Conservation (phyloP, 2,329 filamentous ascomycete species). For the Scortechinia acanthostroma region DNA sequence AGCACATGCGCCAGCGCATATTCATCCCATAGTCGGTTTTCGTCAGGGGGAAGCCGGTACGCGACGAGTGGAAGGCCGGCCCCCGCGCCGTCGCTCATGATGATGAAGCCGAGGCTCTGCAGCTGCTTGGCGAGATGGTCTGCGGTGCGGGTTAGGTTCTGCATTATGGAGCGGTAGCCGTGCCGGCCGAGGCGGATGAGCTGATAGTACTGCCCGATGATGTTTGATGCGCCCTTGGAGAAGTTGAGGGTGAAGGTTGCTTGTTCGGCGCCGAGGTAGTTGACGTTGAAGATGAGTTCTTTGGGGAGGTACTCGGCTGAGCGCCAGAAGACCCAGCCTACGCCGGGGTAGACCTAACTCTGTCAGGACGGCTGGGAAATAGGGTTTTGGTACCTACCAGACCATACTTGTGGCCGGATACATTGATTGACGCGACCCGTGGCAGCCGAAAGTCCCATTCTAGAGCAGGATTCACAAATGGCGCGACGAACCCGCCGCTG, state of each 20-base stretch:
- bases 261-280: constrained; percentile 93
- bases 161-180: constrained; percentile 88
- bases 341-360: constrained; percentile 73
- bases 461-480: constrained; percentile 77
- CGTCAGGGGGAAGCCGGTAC: constrained; percentile 60
- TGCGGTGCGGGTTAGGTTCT: constrained; percentile 80
- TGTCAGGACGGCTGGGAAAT: constrained; percentile 17
- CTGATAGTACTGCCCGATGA: constrained; percentile 97
- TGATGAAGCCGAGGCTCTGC: constrained; percentile 70
- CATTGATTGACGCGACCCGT: constrained; percentile 88
- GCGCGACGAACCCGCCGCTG: constrained; percentile 84
- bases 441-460: constrained; percentile 88
- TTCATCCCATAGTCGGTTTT: constrained; percentile 50
- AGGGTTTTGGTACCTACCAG: constrained; percentile 35
- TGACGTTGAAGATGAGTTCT: constrained; percentile 97
- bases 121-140: constrained; percentile 78
- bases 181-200: constrained; percentile 89
- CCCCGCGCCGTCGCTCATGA: constrained; percentile 77
- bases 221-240: constrained; percentile 86
- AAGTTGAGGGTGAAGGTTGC: constrained; percentile 96
- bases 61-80: constrained; percentile 82
- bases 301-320: constrained; percentile 75
- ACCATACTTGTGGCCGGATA: constrained; percentile 83
- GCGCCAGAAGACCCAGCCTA: constrained; percentile 91
- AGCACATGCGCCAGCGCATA: constrained; percentile 79